Evolutionary conservation across 2,329 filamentous ascomycete species (phyloP), one percentile per base, ranked within the genome.

Genomic region (Cladophialophora exuberans): DNA sequence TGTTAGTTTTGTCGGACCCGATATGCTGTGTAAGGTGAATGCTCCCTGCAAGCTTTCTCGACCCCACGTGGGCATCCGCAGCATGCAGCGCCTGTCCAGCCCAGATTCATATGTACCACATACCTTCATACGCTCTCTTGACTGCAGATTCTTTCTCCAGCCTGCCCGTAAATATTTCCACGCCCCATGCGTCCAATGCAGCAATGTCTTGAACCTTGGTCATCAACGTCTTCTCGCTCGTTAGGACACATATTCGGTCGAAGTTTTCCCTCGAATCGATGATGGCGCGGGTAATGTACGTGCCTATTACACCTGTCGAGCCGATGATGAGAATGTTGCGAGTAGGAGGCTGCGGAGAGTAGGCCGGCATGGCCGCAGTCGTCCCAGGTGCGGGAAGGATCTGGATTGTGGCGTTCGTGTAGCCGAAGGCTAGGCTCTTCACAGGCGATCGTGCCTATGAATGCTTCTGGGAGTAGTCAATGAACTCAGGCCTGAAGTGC

Each of bases 151-250:
- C 75, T 20, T 76, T 79, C 2, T 72, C 73, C 4, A 85, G 64
- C 64, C 85, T 76, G 18, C 84, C 84, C 0, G 80, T 72, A 17
- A 85, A 72, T 4, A 87, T 72, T 7, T 80, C 73, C 6, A 83
- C 76, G 2, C 79, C 79, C 54, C 72, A 66, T 17, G 67, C 62
- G 62, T 78, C 74, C 61, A 79, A 69, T 1, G 69, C 66, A 26
- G 79, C 73, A 9, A 87, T 73, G 26, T 77, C 69, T 1, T 73
- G 67, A 1, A 70, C 58, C 62, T 86, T 87, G 7, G 70, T 73
- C 43, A 75, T 65, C n/a, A 76, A 70, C 0, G 80, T 83, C 43
- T 70, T 71, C 7, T 73, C 63, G 4, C 82, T 84, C 1, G 84
- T 86, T 67, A 82, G 83, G 44, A 86, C 75, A 4, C 72, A 78